phyloP scores from a whole-genome alignment of 768 basidiomycete genomes.

The Sporobolomyces roseus region DNA sequence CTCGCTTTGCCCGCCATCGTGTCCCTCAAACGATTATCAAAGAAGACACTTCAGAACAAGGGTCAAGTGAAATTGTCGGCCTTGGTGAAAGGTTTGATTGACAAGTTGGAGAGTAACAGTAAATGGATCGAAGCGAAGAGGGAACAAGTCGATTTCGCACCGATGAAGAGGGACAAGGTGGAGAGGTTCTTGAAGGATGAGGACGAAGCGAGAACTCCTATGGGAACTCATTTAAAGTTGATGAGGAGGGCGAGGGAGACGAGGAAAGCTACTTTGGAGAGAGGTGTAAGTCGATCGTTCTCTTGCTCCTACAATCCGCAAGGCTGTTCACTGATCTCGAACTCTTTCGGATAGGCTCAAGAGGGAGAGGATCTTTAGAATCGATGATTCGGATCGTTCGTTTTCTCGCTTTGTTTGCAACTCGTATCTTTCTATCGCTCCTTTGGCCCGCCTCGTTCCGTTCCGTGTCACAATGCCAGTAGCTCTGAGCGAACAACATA shows the following conservation, averaged over 20 bases:
- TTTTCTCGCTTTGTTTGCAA: not conserved
- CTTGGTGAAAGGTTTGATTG: constrained; percentile 68
- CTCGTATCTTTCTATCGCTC: not conserved
- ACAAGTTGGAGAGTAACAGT: constrained; percentile 78
- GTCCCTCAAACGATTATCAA: constrained; percentile 68
- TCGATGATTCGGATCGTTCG: no score
- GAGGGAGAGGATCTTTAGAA: constrained; percentile 23
- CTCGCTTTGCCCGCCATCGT: constrained; percentile 73
- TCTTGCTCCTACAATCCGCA: no score
- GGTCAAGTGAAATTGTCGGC: constrained; percentile 50
- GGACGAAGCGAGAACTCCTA: constrained; percentile 63
- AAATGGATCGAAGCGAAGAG: constrained; percentile 72
- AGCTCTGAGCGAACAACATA: no score
- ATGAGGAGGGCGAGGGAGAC: constrained; percentile 71
- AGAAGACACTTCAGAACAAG: constrained; percentile 62
- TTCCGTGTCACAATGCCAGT: not conserved
- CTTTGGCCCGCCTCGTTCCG: no score
- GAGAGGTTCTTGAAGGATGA: constrained; percentile 58
- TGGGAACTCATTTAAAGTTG: constrained; percentile 63
- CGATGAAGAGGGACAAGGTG: constrained; percentile 66
- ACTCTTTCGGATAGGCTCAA: not conserved
- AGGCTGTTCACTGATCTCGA: not conserved
- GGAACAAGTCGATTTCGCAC: constrained; percentile 67
- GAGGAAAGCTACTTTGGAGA: constrained; percentile 50
- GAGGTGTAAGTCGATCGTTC: constrained; percentile 32